Evolutionary conservation across 306 rosid genomes (phyloP).

Genomic region (Geum urbanum): DNA sequence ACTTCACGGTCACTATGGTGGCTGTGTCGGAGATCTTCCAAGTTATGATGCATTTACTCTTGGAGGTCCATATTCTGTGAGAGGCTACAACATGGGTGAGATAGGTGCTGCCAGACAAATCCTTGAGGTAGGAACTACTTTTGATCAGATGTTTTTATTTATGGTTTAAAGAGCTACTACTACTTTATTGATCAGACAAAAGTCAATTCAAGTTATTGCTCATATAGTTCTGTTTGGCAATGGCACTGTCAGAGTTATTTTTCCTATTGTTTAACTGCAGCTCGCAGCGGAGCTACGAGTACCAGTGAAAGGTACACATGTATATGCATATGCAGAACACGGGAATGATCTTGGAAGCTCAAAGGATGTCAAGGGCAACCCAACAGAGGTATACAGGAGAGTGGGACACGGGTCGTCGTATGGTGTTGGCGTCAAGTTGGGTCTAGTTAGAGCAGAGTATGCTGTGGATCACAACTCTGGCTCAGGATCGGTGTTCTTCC

Average conservation of each 20-base stretch:
- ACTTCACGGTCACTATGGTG: slow-evolving; percentile 95
- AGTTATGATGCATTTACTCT: slow-evolving; percentile 95
- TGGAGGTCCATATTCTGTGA: slow-evolving; percentile 96
- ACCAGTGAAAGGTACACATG: slow-evolving; percentile 75
- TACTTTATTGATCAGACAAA: too few relatives aligned
- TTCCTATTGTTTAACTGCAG: slow-evolving; percentile 34
- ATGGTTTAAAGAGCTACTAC: too few relatives aligned
- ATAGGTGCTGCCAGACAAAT: slow-evolving; percentile 89
- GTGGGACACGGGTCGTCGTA: slow-evolving; percentile 87
- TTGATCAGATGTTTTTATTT: neutral
- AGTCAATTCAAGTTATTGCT: neutral
- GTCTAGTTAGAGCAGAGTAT: slow-evolving; percentile 86
- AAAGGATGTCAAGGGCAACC: slow-evolving; percentile 86
- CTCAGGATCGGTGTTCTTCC: slow-evolving; percentile 85
- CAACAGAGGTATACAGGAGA: slow-evolving; percentile 87
- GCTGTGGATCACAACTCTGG: slow-evolving; percentile 93
- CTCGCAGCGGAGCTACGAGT: slow-evolving; percentile 87
- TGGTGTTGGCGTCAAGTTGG: slow-evolving; percentile 82
- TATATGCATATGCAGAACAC: slow-evolving; percentile 84
- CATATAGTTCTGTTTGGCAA: neutral
- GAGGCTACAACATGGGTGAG: slow-evolving; percentile 99
- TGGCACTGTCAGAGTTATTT: neutral
- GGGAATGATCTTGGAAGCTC: slow-evolving; percentile 95
- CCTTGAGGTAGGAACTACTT: slow-evolving; percentile 62
- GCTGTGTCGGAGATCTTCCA: slow-evolving; percentile 98